These are phyloP conservation scores for Daldinia bambusicola DNA, from an alignment of 495 filamentous ascomycete genomes.

Conservation along the genomic window DNA sequence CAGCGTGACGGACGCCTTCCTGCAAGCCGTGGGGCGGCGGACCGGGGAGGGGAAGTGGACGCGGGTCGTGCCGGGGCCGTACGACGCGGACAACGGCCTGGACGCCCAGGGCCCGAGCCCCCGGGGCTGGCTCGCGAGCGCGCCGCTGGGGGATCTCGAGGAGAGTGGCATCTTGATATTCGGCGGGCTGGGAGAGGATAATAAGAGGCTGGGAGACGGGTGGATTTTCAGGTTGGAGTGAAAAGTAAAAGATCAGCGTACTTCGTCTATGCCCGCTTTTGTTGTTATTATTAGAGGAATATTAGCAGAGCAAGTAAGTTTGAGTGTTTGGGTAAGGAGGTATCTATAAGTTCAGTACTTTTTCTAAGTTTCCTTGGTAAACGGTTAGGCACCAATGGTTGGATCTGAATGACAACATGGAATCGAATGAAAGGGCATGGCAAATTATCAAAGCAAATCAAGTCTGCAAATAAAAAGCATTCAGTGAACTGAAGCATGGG, in stretches of 20 bases:
- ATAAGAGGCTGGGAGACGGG: constrained; percentile 60
- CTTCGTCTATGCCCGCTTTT: too few species aligned
- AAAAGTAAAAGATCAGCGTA: too few species aligned
- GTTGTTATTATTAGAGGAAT: too few species aligned
- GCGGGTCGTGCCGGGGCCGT: constrained; percentile 52
- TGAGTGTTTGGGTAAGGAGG: too few species aligned
- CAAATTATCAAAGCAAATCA: constrained; percentile 9
- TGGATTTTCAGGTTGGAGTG: constrained; percentile 64
- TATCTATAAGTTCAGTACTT: too few species aligned
- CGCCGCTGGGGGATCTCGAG: constrained; percentile 60
- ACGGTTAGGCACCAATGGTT: constrained; percentile 7
- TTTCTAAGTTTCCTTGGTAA: too few species aligned
- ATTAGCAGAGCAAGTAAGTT: too few species aligned
- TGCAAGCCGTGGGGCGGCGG: constrained; percentile 61
- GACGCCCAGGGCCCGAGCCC: constrained; percentile 55
- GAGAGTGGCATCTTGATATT: constrained; percentile 62
- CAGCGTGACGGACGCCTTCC: constrained; percentile 63
- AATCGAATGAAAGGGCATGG: background rate
- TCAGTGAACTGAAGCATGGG: too few species aligned
- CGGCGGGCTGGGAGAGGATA: constrained; percentile 59
- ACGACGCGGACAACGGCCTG: constrained; percentile 58
- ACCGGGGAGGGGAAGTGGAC: constrained; percentile 65
- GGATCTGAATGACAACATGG: background rate
- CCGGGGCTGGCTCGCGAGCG: constrained; percentile 61
- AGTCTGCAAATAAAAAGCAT: background rate